A percentile compares a stretch with the other conserved stretches of the same genome.
phyloP scores from a whole-genome alignment of 1,139 yeast species.

The Yamadazyma diospyri region DNA sequence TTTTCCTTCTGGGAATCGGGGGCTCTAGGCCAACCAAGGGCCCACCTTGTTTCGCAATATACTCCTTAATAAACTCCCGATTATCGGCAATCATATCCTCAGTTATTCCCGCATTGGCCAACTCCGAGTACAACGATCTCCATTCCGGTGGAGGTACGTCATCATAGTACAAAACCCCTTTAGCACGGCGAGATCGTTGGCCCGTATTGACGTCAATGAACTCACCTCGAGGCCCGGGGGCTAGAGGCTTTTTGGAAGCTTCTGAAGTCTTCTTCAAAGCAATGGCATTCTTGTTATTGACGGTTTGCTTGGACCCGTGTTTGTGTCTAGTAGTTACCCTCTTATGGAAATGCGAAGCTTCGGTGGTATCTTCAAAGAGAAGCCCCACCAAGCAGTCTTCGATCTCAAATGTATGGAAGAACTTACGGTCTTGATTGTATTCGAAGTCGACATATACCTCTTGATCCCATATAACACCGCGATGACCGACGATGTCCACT shows the following conservation, averaged over 20 bases:
- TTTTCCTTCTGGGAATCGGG: constrained; percentile 62
- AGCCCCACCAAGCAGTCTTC: constrained; percentile 91
- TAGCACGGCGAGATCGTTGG: constrained; percentile 54
- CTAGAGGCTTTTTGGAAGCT: constrained; percentile 13
- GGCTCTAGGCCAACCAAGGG: constrained; percentile 85
- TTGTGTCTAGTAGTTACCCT: constrained; percentile 73
- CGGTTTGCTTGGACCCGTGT: constrained; percentile 82
- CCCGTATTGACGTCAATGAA: constrained; percentile 45
- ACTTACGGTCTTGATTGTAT: constrained; percentile 89
- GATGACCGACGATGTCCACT: constrained; percentile 75
- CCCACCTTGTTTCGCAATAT: constrained; percentile 75
- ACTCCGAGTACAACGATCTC: constrained; percentile 70
- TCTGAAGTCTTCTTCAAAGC: constrained; percentile 57
- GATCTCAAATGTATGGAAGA: constrained; percentile 90
- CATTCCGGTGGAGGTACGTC: constrained; percentile 84
- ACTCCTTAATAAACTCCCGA: constrained; percentile 75
- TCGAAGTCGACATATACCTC: constrained; percentile 85
- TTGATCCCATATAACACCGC: constrained; percentile 96
- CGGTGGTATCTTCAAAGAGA: constrained; percentile 82
- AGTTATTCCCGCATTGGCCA: constrained; percentile 75
- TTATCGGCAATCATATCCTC: constrained; percentile 91
- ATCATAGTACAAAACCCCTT: constrained; percentile 68
- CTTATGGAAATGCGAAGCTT: constrained; percentile 82
- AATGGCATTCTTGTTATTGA: constrained; percentile 81
- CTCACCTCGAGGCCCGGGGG: constrained; percentile 75